Evolutionary conservation across 306 rosid genomes (phyloP), one percentile per base, ranked within the genome.

Genomic region (Vigna radiata): DNA sequence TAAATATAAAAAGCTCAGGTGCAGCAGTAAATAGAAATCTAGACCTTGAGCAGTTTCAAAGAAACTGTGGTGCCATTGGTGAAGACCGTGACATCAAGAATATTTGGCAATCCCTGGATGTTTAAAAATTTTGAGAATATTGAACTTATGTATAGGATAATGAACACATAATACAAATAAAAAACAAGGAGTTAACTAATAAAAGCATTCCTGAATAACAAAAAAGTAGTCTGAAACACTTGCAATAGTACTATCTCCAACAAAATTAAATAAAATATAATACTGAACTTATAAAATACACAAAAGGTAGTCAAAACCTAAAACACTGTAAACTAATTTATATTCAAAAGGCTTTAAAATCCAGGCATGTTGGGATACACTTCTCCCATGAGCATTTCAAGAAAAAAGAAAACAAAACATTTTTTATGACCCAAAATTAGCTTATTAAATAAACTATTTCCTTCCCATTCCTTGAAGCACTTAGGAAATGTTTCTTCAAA

Each of bases 101-200:
- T 54, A 71, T 77, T 72, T 70, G 68, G 78, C 11, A 78, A 73
- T 81, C 73, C 93, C 97, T 92, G 93, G 41, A 78, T 53, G 56
- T 16, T 55, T 58, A 17, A 84, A 72, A 79, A 61, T 16, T 31
- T 27, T 73, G 44, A 83, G 73, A 41, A 77, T 21, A 65, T 64
- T 46, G 39, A 72, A 39, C 33, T 23, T 11, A 64, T 29, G 50
- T 39, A 36, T 25, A 62, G 8, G 69, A 78, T 50, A 54, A 69
- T 47, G 21, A 1, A 21, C 63, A 48, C 68, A 21, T 15, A 8
- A 60, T 50, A 58, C 44, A 17, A 33, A 60, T 13, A 23, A 49
- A 56, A 25, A 60, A 46, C 23, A 29, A 52, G 65, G 36, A 23
- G 13, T 36, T 39, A 47, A 68, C 7, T 23, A 12, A 67, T 16